Percentiles rank a stretch among this genome's conserved stretches.
Conservation (phyloP, 2,329 filamentous ascomycete species). For the Talaromyces sp. region DNA sequence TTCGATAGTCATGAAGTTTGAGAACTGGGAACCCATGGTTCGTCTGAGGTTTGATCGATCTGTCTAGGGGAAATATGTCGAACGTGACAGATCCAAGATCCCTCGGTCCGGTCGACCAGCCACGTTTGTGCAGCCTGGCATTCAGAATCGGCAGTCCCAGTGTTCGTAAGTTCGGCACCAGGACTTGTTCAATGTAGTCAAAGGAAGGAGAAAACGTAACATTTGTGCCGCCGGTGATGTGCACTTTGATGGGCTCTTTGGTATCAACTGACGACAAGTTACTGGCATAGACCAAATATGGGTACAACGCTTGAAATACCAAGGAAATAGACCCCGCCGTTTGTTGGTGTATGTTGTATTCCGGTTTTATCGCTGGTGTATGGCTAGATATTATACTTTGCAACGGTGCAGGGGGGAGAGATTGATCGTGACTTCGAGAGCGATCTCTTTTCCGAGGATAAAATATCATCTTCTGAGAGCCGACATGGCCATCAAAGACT, state of each 20-base stretch:
- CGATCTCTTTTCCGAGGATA: slow-evolving; percentile 22
- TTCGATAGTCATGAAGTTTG: slow-evolving; percentile 28
- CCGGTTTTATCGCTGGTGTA: slow-evolving; percentile 24
- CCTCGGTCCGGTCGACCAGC: slow-evolving; percentile 51
- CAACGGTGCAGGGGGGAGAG: neutral
- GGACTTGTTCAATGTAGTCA: slow-evolving; percentile 56
- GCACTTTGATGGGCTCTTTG: slow-evolving; percentile 34
- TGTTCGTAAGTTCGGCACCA: slow-evolving; percentile 51
- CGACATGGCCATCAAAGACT: slow-evolving; percentile 34
- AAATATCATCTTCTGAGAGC: slow-evolving; percentile 36
- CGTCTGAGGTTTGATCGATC: neutral
- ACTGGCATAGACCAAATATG: slow-evolving; percentile 52
- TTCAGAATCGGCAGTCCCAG: slow-evolving; percentile 51
- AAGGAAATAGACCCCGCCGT: slow-evolving; percentile 55
- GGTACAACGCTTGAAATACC: slow-evolving; percentile 58
- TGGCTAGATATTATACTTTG: slow-evolving; percentile 7
- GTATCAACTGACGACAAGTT: slow-evolving; percentile 15
- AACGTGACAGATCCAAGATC: slow-evolving; percentile 52
- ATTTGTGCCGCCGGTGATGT: slow-evolving; percentile 58
- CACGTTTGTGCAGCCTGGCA: slow-evolving; percentile 45
- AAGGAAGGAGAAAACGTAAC: slow-evolving; percentile 53
- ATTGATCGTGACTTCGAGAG: neutral
- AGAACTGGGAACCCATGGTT: slow-evolving; percentile 30
- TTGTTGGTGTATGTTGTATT: slow-evolving; percentile 43
- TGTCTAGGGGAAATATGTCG: slow-evolving; percentile 43